Conservation (phyloP, 75 land plant species). For the Isoetes taiwanensis region DNA sequence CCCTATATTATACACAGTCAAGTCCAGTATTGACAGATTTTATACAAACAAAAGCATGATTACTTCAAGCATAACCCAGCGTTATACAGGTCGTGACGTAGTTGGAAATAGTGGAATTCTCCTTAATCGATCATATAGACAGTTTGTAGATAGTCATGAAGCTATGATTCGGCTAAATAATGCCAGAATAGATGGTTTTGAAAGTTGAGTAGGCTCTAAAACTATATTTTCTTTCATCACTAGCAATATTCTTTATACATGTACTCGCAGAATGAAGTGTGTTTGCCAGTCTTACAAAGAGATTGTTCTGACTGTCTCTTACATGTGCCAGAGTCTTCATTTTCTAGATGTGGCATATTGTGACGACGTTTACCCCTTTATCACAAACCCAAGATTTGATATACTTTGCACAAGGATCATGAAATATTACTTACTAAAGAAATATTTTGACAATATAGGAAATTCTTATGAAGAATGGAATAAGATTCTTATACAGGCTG, state of each 20-base stretch:
- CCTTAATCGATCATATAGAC: constrained; percentile 33
- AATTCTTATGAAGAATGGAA: constrained; percentile 53
- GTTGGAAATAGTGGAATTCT: constrained; percentile 91
- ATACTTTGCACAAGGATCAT: constrained; percentile 50
- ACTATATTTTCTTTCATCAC: constrained; percentile 71
- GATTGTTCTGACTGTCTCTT: constrained; percentile 53
- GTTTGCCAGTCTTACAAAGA: constrained; percentile 64
- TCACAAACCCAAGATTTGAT: constrained; percentile 76
- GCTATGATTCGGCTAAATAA: constrained; percentile 71
- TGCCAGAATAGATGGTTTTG: constrained; percentile 35
- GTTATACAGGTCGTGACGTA: constrained; percentile 51
- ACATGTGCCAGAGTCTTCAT: constrained; percentile 71
- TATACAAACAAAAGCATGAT: too few species aligned
- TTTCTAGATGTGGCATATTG: constrained; percentile 57
- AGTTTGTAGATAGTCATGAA: constrained; percentile 59
- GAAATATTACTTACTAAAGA: constrained; percentile 66
- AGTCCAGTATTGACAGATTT: too few species aligned
- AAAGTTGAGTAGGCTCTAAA: constrained; percentile 46
- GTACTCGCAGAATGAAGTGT: constrained; percentile 43
- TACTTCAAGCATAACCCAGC: too few species aligned
- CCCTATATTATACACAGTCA: too few species aligned
- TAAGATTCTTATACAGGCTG: constrained; percentile 59
- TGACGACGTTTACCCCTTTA: constrained; percentile 28
- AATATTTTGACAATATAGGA: constrained; percentile 43
- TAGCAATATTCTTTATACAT: constrained; percentile 66